Evolutionary conservation across 805 yeast species (phyloP).

Genomic region (Candida pseudofarinosa): DNA sequence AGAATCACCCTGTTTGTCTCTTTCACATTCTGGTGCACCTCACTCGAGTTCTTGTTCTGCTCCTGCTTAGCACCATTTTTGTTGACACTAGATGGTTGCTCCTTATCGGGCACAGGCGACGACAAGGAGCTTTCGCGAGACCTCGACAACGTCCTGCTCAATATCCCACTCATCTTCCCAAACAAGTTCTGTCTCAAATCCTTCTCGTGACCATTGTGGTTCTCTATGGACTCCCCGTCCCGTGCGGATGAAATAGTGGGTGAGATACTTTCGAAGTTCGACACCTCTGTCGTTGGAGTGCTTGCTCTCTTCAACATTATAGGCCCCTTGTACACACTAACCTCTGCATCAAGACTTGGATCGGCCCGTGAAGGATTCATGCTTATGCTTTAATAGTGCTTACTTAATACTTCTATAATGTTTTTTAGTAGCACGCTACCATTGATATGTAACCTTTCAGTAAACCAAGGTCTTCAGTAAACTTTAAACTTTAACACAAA

Average conservation of each 20-base stretch:
- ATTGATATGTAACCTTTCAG: no score
- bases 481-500: no score
- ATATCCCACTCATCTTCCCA: constrained; percentile 30
- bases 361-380: neutral
- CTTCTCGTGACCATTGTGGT: constrained; percentile 2
- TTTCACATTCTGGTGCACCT: constrained; percentile 44
- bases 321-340: constrained; percentile 6
- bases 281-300: constrained; percentile 13
- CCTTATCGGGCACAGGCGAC: constrained; percentile 3
- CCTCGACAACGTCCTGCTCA: constrained; percentile 21
- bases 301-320: constrained; percentile 8
- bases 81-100: neutral
- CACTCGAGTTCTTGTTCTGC: neutral
- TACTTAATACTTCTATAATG: neutral
- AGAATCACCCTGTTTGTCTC: constrained; percentile 78
- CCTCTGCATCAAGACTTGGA: neutral
- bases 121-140: constrained; percentile 12
- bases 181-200: constrained; percentile 20
- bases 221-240: constrained; percentile 4
- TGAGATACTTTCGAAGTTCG: constrained; percentile 7
- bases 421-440: neutral
- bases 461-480: no score
- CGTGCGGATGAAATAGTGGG: constrained; percentile 9
- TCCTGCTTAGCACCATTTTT: neutral
- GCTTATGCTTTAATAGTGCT: neutral